Evolutionary conservation across 306 rosid species (phyloP), one percentile per base, ranked within the genome.

Genomic region (Trifolium fragiferum): DNA sequence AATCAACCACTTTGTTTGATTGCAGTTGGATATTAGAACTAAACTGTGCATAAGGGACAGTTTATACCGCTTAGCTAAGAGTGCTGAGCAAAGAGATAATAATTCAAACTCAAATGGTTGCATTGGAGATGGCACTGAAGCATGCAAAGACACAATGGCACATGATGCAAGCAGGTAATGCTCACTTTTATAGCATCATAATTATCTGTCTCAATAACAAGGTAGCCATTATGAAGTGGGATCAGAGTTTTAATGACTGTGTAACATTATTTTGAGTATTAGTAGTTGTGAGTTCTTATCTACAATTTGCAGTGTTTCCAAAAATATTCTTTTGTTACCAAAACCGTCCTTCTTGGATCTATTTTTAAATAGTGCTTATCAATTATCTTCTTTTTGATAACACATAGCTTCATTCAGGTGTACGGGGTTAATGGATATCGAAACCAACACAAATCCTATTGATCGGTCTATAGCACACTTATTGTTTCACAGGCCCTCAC

Each of bases 381-480:
- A 69, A 47, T 79, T 62, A 19, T 63, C 18, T 72, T 63, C 18
- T 63, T 83, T 75, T 79, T 25, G 23, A 77, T 55, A 80, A 79
- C 59, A 54, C 38, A 67, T 43, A 55, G 54, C 78, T 68, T 38
- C 15, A 62, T 77, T 46, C 90, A 89, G 97, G 87, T 87, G 89
- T 80, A 43, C 82, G 20, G 86, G 87, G 25, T 85, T 92, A 61
- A 38, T 88, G 83, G 96, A 86, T 73, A 74, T 92, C 53, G 97
- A 92, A 83, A 88, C 91, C 38, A 84, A 88, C 80, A 92, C 97
- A 38, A 92, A 92, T 74, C 97, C 97, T 16, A 89, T 92, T 21
- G 97, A 92, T 74, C 90, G 97, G 78, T 89, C 97, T 40, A 85
- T 92, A 67, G 97, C 96, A n/a, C 96, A 92, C 78, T 81, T 92